Evolutionary conservation across 108 stramenopile genomes (phyloP), one percentile per base, ranked within the genome.

Genomic region (Mayamaea pseudoterrestris): DNA sequence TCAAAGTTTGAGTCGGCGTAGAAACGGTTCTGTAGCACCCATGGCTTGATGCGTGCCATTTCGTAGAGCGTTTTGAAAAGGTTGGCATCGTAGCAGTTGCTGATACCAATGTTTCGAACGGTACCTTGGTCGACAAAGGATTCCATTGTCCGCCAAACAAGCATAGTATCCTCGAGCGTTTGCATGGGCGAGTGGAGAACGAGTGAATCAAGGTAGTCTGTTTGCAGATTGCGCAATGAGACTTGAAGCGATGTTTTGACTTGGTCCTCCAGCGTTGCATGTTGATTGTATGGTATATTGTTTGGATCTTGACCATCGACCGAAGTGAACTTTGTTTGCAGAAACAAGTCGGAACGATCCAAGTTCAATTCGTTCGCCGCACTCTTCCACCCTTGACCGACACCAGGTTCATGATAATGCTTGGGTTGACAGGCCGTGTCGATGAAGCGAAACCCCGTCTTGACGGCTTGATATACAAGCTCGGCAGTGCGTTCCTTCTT

Each of bases 391-490:
- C 86, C 86, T 21, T 66, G 40, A 25, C 93, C 93, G 3, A 91
- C 89, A 5, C 76, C 80, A 4, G 65, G 49, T 57, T 94, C 93
- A 43, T 84, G 62, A 56, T 87, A 54, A 57, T 94, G 93, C 48
- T 80, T 90, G 23, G 93, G 93, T 55, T 94, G 93, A 51, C 89
- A 91, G 9, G 93, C 93, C 18, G 93, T 94, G 54, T 94, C 93
- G 52, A 94, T 81, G 59, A 78, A 86, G 6, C 89, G 74, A 46
- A 94, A 94, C 30, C 93, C 93, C 14, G 80, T 47, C 8, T 60
- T 31, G n/a, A 90, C 53, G 18, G 93, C 93, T 14, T 81, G 44
- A 7, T 50, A 39, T 6, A 91, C 93, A 30, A 77, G 58, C 29
- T 53, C 22, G 12, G 86, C 76, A 0, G 93, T 94, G 7, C 63